Base-by-base conservation (phyloP, 2,329 filamentous ascomycete genomes). In the Laburnicola sp. region DNA sequence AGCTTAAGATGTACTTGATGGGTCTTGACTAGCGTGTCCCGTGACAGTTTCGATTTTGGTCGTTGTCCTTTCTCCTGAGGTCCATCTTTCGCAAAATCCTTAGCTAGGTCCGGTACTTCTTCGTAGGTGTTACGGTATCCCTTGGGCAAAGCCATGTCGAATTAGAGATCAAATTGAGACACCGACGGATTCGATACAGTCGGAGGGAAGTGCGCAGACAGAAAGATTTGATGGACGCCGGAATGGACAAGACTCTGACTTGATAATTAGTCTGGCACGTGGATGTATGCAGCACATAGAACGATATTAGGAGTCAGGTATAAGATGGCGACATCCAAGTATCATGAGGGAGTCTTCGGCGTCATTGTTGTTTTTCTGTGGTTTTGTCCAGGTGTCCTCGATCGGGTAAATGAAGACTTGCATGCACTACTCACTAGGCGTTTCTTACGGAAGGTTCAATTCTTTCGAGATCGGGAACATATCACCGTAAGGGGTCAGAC, bases 361-460 rank as follows among this genome's bases (percentile, higher is more conserved):
- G 28, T 25, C 16, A 51, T 48, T 55, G 48, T 43, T 38, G 28
- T 39, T 25, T 10, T 32, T 25, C 21, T 31, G 31, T n/a, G 31
- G 34, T 39, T 48, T 16, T 52, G 51, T 54, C 55, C 50, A 64
- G 54, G 58, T 65, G 62, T 49, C 60, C 58, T 63, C 46, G 45
- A 50, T 52, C 57, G 60, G 60, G 51, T 65, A 65, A 65, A 60
- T 56, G 41, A 44, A 37, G 25, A 27, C 42, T 32, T 45, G 60
- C n/a, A n/a, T n/a, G n/a, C n/a, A n/a, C n/a, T n/a, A n/a, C n/a
- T n/a, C n/a, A n/a, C n/a, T n/a, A n/a, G n/a, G n/a, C n/a, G n/a
- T n/a, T n/a, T n/a, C n/a, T n/a, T n/a, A n/a, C n/a, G n/a, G n/a
- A n/a, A n/a, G n/a, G n/a, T n/a, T n/a, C n/a, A n/a, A n/a, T n/a